Conservation (phyloP, 1,284 basidiomycete genomes). For the Inonotus obliquus region DNA sequence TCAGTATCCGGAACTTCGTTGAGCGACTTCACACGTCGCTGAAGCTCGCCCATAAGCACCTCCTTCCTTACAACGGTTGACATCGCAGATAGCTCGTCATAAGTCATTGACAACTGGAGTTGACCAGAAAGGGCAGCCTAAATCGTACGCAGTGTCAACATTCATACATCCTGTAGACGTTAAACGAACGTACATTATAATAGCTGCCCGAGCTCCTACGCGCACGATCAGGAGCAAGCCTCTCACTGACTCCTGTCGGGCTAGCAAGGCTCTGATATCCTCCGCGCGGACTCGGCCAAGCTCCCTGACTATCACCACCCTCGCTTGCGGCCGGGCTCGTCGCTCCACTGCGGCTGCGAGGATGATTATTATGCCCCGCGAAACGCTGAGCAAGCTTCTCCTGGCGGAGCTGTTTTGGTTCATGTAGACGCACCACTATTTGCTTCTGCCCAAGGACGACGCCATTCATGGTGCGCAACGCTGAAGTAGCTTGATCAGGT, state of each 20-base stretch:
- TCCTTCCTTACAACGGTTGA: slow-evolving; percentile 82
- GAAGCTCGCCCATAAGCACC: slow-evolving; percentile 77
- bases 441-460: slow-evolving; percentile 65
- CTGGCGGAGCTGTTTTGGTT: slow-evolving; percentile 84
- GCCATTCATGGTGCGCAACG: slow-evolving; percentile 80
- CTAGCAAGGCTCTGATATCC: slow-evolving; percentile 29
- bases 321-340: slow-evolving; percentile 79
- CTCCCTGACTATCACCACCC: slow-evolving; percentile 65
- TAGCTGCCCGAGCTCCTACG: slow-evolving; percentile 79
- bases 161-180: neutral
- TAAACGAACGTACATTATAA: slow-evolving; percentile 54
- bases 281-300: slow-evolving; percentile 68
- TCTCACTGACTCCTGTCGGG: slow-evolving; percentile 31
- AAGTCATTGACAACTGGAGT: slow-evolving; percentile 72
- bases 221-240: slow-evolving; percentile 63
- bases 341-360: slow-evolving; percentile 70
- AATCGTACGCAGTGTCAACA: neutral
- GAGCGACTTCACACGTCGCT: slow-evolving; percentile 60
- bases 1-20: slow-evolving; percentile 48
- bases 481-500: slow-evolving; percentile 74
- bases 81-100: slow-evolving; percentile 73
- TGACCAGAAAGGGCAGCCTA: slow-evolving; percentile 76
- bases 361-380: slow-evolving; percentile 65
- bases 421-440: slow-evolving; percentile 82
- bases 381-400: slow-evolving; percentile 83